Conservation (phyloP, 305 asterid genomes). For the Caryopteris hybrid region DNA sequence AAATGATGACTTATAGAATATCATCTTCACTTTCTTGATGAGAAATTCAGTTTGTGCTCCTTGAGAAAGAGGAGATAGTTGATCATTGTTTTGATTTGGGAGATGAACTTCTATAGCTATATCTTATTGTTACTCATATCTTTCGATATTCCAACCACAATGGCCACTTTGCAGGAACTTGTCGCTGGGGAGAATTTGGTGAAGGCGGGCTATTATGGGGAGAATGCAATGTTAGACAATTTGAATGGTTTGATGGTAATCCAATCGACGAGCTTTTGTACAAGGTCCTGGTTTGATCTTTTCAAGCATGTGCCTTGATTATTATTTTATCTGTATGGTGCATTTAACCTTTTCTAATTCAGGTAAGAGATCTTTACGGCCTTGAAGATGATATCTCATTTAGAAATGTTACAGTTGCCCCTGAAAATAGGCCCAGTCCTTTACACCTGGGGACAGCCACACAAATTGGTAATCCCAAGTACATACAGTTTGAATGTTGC, state of each 20-base stretch:
- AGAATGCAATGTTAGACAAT: constrained; percentile 75
- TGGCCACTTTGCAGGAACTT: constrained; percentile 61
- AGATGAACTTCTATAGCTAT: neutral
- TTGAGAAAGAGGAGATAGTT: constrained; percentile 2
- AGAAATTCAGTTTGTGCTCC: neutral
- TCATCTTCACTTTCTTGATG: neutral
- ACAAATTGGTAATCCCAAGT: constrained; percentile 69
- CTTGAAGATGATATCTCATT: constrained; percentile 61
- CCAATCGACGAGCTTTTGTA: constrained; percentile 59
- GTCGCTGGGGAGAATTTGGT: constrained; percentile 98
- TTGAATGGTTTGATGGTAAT: constrained; percentile 87
- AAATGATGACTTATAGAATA: neutral
- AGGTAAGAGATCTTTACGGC: constrained; percentile 96
- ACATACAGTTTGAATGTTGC: neutral
- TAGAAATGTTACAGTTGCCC: constrained; percentile 79
- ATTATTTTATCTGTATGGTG: neutral
- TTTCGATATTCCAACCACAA: constrained; percentile 20
- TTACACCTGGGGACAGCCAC: constrained; percentile 95
- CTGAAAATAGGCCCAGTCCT: constrained; percentile 88
- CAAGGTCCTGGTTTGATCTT: constrained; percentile 49
- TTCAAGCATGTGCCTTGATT: constrained; percentile 8
- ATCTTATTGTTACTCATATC: constrained; percentile 11
- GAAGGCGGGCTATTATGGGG: constrained; percentile 99
- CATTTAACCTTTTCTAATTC: constrained; percentile 28
- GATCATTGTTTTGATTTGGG: neutral